Percentiles rank a stretch among this genome's conserved stretches.
Conservation (phyloP, 208 protist species). For the Leishmania turanica region DNA sequence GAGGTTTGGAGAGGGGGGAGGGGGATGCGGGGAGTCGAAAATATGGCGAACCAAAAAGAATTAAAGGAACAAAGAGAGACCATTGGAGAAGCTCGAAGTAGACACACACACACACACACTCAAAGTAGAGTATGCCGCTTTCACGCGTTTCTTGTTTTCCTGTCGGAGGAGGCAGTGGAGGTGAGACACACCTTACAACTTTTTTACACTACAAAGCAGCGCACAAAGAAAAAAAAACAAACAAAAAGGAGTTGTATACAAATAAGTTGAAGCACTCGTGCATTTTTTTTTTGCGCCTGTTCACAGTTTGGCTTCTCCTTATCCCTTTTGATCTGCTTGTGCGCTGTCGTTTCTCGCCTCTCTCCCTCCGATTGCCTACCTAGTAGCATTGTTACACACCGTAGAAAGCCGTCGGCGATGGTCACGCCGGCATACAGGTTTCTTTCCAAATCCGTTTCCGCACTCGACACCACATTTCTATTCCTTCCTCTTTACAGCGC, state of each 20-base stretch:
- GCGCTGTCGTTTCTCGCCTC: neutral
- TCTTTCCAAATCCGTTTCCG: neutral
- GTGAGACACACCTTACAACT: neutral
- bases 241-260: neutral
- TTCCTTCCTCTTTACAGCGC: neutral
- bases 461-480: neutral
- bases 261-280: neutral
- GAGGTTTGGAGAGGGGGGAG: neutral
- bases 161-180: neutral
- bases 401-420: neutral
- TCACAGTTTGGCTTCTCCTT: too few relatives aligned
- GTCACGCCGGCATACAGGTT: neutral
- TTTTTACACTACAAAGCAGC: neutral
- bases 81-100: neutral
- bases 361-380: neutral
- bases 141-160: neutral
- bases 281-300: neutral
- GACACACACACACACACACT: neutral
- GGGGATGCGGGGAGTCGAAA: neutral
- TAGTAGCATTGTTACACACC: neutral
- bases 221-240: conserved; percentile 9
- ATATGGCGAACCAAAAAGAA: neutral
- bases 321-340: neutral
- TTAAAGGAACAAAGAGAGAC: neutral
- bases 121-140: neutral